Evolutionary conservation across 768 basidiomycete species (phyloP), one percentile per base, ranked within the genome.

Genomic region (Mrakia hoshinonis): DNA sequence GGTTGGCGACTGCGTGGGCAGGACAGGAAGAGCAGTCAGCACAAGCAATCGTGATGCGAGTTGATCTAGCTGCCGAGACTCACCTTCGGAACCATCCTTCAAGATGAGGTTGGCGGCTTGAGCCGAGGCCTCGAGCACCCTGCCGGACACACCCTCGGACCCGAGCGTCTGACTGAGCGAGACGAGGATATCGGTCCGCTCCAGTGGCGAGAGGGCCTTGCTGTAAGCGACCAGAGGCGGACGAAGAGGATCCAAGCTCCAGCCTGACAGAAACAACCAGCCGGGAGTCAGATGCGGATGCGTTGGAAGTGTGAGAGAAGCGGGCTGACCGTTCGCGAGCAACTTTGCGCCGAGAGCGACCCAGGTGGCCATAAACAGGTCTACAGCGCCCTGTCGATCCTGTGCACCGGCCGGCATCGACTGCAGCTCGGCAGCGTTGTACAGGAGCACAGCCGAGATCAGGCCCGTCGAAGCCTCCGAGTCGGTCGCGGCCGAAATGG

Each of bases 11-110:
- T 72, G 51, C 6, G 6, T 11, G 22, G 26, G 36, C 20, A 18
- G 5, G 6, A 22, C 9, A 12, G 22, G 13, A 26, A 12, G 39
- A 29, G 0, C 1, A 22, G 31, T 22, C 15, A 22, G n/a, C n/a
- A n/a, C n/a, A n/a, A n/a, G n/a, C n/a, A n/a, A n/a, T n/a, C n/a
- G n/a, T n/a, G n/a, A n/a, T n/a, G n/a, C n/a, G n/a, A n/a, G n/a
- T n/a, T n/a, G n/a, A n/a, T n/a, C n/a, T n/a, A n/a, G n/a, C n/a
- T n/a, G n/a, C n/a, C 31, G 36, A 43, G n/a, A 58, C 70, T 36
- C 47, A 72, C 70, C 46, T 20, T 72, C 70, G 2, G 70, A 66
- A 26, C 70, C 70, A 22, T 72, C 70, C 24, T 58, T 58, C 26
- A 72, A 24, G 13, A 72, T 67, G 47, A 66, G 43, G 12, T 72